Evolutionary conservation across 2,329 filamentous ascomycete species (phyloP), one percentile per base, ranked within the genome.

Genomic region (Hortaea sp.): DNA sequence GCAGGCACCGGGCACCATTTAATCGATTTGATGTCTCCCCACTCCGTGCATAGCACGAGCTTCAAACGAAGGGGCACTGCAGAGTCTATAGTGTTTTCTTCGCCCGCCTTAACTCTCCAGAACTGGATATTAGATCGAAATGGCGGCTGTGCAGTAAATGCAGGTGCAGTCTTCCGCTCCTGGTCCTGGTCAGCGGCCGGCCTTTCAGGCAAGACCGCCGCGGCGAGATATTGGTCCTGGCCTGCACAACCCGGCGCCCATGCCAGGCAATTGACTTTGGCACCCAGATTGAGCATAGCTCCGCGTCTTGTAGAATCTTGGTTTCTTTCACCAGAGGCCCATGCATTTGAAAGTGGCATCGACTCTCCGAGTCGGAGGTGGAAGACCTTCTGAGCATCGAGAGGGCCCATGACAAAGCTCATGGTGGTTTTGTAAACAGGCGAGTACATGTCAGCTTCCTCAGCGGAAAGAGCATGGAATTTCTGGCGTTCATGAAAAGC

Each of bases 261-360:
- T 35, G 70, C 68, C 5, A 69, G 53, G 31, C 72, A 73, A 50
- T 76, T 71, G 6, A 80, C 60, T 42, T 69, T 73, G 1, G 67
- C 66, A 4, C 77, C 78, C 13, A 79, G 48, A 55, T 79, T 78
- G 40, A 82, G 54, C 2, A 81, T 57, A 74, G 77, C 82, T 3
- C 69, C 71, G 35, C 56, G 56, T 49, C 54, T 54, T 43, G 50
- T 44, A 11, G 7, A 9, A 42, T 29, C 12, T 45, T 39, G 31
- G 38, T 31, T 29, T 39, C 27, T 9, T 44, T 20, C 6, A 7
- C 31, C 20, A 40, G 41, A 13, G 9, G 13, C 13, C 3, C 56
- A 60, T 64, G 67, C 65, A n/a, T 70, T 57, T 6, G 69, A 65
- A 12, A 78, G 63, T 39, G 73, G 63, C 43, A 78, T 45, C 20